phyloP scores from a whole-genome alignment of 2,329 filamentous ascomycete species.

The Claviceps pazoutovae region DNA sequence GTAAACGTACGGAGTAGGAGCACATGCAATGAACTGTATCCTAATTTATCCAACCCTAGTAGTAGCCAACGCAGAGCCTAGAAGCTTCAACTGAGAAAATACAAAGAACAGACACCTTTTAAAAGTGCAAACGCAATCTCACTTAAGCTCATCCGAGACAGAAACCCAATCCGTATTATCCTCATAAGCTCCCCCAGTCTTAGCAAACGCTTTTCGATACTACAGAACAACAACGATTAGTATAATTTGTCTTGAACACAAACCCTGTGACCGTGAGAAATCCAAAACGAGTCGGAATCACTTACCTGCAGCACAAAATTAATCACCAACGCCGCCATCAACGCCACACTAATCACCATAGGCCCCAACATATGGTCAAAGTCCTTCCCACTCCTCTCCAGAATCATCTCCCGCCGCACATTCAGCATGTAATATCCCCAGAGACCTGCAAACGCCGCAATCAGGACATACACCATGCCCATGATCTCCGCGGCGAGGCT shows the following conservation, averaged over 20 bases:
- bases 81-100: too few relatives aligned
- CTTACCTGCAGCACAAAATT: conserved; percentile 82
- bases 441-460: conserved; percentile 67
- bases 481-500: conserved; percentile 65
- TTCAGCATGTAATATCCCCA: conserved; percentile 86
- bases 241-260: too few relatives aligned
- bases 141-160: conserved; percentile 19
- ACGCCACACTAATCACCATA: conserved; percentile 63
- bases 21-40: too few relatives aligned
- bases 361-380: conserved; percentile 85
- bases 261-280: neutral
- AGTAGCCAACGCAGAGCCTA: too few relatives aligned
- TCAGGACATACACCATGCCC: conserved; percentile 68
- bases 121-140: neutral
- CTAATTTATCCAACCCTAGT: too few relatives aligned
- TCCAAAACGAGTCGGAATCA: neutral
- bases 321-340: conserved; percentile 64
- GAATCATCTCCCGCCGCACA: conserved; percentile 62
- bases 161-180: conserved; percentile 5
- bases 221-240: conserved; percentile 3
- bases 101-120: too few relatives aligned
- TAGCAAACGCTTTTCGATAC: conserved; percentile 21
- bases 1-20: too few relatives aligned
- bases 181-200: conserved; percentile 10
- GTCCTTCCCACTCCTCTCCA: conserved; percentile 75